Evolutionary conservation across 2,329 filamentous ascomycete species (phyloP), one percentile per base, ranked within the genome.

Genomic region (Stenocarpella maydis): DNA sequence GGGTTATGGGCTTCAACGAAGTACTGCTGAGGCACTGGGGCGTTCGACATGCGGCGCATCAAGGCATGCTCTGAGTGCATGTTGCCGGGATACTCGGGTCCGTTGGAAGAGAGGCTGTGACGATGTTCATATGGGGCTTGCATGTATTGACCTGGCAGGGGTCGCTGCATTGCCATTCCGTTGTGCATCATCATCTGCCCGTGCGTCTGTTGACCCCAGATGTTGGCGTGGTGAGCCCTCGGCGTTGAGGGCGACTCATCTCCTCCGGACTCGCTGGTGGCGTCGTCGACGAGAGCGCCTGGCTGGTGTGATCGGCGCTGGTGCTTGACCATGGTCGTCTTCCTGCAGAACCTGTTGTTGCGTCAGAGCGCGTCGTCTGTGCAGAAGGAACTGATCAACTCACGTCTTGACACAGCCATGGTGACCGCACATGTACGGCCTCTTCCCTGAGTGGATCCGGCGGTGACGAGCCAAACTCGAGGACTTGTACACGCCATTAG

Each of bases 301-400:
- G 87, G 84, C 74, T 89, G 87, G 75, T 90, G 88, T 1, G 87
- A 88, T 31, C 87, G 83, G 65, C 88, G 82, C 76, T 90, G 87
- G 76, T 90, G 88, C 79, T 91, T 91, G 67, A 91, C 87, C 88
- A 90, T 90, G 67, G 89, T 92, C 6, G 90, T 92, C 78, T 92
- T 92, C 67, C 90, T 85, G 78, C 90, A 92, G 77, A 92, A 92
- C 78, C 90, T 91, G 73, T 14, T 28, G 26, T 28, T n/a, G 24
- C n/a, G 39, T 74, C 53, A 73, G 69, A 39, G 19, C 31, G 64
- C 63, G 72, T 53, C 31, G 4, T 17, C 21, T 39, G 15, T 55
- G 24, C 49, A 55, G 54, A 8, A 21, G 17, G 52, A 37, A n/a
- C 34, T 31, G 37, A 69, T 54, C 12, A 55, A 68, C 78, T 72